These are phyloP conservation scores for Blastocystis sp. DNA, from an alignment of 352 stramenopile species.

Conservation along the genomic window DNA sequence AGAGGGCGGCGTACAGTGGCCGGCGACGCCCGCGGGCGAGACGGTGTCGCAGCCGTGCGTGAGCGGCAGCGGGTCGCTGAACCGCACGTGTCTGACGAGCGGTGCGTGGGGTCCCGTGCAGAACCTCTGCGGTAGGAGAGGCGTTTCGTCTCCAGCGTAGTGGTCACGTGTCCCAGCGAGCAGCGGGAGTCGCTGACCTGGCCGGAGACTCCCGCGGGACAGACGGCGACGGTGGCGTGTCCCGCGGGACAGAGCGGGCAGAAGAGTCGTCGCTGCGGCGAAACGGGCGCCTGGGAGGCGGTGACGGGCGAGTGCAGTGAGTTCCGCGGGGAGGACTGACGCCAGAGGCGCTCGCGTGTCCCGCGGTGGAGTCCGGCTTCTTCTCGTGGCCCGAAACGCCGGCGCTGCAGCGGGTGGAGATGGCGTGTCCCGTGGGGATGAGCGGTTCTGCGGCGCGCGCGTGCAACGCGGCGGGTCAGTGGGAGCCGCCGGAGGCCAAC, in stretches of 20 bases:
- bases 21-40: not conserved
- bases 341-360: not conserved
- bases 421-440: slow-evolving; percentile 13
- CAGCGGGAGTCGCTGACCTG: not conserved
- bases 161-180: not conserved
- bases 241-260: not conserved
- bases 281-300: not conserved
- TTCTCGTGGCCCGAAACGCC: slow-evolving; percentile 7
- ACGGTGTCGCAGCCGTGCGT: slow-evolving; percentile 12
- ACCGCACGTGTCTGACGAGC: not conserved
- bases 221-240: not conserved
- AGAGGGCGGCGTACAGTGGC: not conserved
- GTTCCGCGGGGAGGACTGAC: not conserved
- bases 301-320: not conserved
- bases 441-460: not conserved
- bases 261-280: not conserved
- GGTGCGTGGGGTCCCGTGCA: not conserved
- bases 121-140: not conserved
- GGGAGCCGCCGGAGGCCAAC: not conserved
- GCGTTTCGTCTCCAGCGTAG: no score
- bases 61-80: not conserved
- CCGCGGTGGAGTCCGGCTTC: not conserved
- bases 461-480: not conserved
- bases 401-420: not conserved
- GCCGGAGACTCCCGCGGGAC: not conserved